Conservation (phyloP, 2,329 filamentous ascomycete species). For the Aspergillus melleus region DNA sequence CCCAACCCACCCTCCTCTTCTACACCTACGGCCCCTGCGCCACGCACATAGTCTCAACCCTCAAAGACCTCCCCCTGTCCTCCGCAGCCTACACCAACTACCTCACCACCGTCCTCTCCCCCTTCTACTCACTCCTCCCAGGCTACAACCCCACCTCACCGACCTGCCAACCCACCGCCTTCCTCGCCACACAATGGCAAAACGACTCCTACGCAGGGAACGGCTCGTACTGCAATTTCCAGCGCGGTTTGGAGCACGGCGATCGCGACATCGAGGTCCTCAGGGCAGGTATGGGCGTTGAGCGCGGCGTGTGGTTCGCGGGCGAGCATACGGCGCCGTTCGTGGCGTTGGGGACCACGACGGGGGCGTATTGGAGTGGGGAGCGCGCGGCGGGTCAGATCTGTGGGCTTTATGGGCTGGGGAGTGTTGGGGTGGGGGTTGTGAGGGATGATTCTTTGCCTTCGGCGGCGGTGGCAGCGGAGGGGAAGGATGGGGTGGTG, state of each 20-base stretch:
- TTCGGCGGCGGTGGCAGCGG: slow-evolving; percentile 20
- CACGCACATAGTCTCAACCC: slow-evolving; percentile 38
- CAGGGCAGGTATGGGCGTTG: slow-evolving; percentile 50
- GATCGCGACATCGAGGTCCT: slow-evolving; percentile 69
- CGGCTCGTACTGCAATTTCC: slow-evolving; percentile 85
- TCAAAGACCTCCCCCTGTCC: slow-evolving; percentile 32
- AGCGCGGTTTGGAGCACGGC: slow-evolving; percentile 68
- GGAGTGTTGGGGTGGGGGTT: slow-evolving; percentile 20
- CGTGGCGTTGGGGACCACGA: slow-evolving; percentile 82
- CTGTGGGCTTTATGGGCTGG: slow-evolving; percentile 29
- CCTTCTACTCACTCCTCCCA: slow-evolving; percentile 73
- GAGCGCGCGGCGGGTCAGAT: slow-evolving; percentile 69
- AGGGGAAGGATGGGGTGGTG: background rate
- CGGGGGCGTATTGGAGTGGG: slow-evolving; percentile 89
- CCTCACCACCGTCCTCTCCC: slow-evolving; percentile 67
- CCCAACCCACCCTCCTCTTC: slow-evolving; percentile 83
- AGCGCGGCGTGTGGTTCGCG: slow-evolving; percentile 76
- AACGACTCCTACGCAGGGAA: slow-evolving; percentile 76
- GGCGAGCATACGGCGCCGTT: slow-evolving; percentile 91
- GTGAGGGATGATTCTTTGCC: slow-evolving; percentile 36
- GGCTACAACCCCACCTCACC: slow-evolving; percentile 54
- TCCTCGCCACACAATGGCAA: slow-evolving; percentile 75
- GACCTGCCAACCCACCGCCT: slow-evolving; percentile 62
- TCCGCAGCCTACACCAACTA: slow-evolving; percentile 53
- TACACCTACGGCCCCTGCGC: slow-evolving; percentile 54